Conservation (phyloP, 2,329 filamentous ascomycete genomes). For the Elsinoe perseae region DNA sequence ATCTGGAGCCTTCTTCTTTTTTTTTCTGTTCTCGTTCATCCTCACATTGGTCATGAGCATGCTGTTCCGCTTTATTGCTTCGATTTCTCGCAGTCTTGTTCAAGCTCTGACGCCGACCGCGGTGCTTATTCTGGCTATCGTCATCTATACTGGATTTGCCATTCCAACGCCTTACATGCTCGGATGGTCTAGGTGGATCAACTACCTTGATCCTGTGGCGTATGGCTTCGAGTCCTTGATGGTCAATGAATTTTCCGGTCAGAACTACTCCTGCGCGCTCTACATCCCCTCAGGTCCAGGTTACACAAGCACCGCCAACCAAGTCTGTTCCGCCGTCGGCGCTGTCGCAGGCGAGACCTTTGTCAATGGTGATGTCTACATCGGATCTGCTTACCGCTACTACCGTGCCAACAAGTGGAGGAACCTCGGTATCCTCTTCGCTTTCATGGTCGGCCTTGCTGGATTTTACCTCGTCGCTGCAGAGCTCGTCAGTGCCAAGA, state of each 20-base stretch:
- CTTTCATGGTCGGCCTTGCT: conserved; percentile 39
- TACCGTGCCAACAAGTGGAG: conserved; percentile 39
- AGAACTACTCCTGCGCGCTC: conserved; percentile 47
- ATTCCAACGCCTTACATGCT: conserved; percentile 58
- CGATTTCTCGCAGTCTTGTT: conserved; percentile 59
- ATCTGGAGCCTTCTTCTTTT: conserved; percentile 75
- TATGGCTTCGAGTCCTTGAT: conserved; percentile 61
- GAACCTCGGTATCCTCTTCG: conserved; percentile 41
- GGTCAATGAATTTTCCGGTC: conserved; percentile 65
- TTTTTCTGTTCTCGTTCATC: conserved; percentile 65
- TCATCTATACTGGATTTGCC: conserved; percentile 61
- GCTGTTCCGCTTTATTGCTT: conserved; percentile 76
- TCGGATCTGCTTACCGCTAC: conserved; percentile 29
- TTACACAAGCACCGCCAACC: conserved; percentile 32
- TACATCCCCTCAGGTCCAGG: conserved; percentile 34
- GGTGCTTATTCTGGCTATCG: conserved; percentile 54
- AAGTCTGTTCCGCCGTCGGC: conserved; percentile 37
- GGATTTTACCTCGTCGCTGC: conserved; percentile 37
- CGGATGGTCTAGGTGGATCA: conserved; percentile 73
- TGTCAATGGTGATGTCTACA: conserved; percentile 35
- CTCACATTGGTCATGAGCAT: conserved; percentile 74
- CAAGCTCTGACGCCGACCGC: conserved; percentile 51
- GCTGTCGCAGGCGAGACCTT: conserved; percentile 32
- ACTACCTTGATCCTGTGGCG: conserved; percentile 68
- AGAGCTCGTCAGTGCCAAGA: conserved; percentile 42